Evolutionary conservation across 192 early-diverging fungal species (phyloP), one percentile per base, ranked within the genome.

Genomic region (Backusella tuberculispora): DNA sequence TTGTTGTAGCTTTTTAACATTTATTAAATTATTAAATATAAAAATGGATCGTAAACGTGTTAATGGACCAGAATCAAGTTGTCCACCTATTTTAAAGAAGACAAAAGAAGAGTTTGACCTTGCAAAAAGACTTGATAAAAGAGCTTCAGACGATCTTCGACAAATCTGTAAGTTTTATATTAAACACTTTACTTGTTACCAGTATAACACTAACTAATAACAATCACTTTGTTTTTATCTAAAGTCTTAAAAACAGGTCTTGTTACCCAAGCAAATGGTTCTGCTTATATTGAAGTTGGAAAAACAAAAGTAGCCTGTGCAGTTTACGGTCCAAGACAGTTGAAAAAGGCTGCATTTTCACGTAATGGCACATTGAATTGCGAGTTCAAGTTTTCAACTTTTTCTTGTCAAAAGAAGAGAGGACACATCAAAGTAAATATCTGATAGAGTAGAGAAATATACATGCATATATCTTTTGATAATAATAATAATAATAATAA

Each of bases 371-470:
- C 73, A 1, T 74, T 94, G 24, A 88, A 88, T 66, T 92, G 91
- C 76, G 93, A 94, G 47, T 89, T 95, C 75, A 91, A 92, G 71
- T 92, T 94, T 72, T 83, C 93, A 2, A 88, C 93, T 8, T 94
- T 94, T 67, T 84, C 93, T 15, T 89, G 85, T 12, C 63, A 73
- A 15, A 88, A 91, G 72, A 83, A 92, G 71, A 71, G 91, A 72
- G 47, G 47, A 17, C 63, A 78, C 12, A 78, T 78, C 14, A 50
- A 50, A 53, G 75, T 76, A 76, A 76, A 69, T 4, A n/a, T 40
- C 14, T 46, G 2, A n/a, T 8, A 14, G 2, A 63, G 14, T 4
- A n/a, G 4, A 56, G 13, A 38, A 5, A 41, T 24, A 74, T 19
- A 8, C 8, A 13, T 7, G 29, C n/a, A 21, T 8, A 24, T 29